phyloP scores from a whole-genome alignment of 1,284 basidiomycete genomes.

The Exsudoporus floridanus region DNA sequence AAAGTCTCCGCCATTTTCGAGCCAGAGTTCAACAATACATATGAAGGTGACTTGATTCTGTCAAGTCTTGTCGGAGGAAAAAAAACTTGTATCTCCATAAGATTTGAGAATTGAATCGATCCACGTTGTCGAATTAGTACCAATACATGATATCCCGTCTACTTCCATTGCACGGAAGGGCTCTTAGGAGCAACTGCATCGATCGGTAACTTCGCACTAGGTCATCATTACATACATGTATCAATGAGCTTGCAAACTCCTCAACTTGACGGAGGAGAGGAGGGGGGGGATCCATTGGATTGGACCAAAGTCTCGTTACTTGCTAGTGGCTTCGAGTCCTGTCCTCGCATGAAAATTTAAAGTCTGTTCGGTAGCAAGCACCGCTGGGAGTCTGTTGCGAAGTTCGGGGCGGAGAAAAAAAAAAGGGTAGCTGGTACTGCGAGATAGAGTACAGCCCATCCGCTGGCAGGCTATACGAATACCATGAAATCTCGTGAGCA shows the following conservation, averaged over 20 bases:
- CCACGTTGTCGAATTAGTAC: slow-evolving; percentile 4
- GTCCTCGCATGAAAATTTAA: not conserved
- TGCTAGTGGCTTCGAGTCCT: not conserved
- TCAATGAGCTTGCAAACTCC: not conserved
- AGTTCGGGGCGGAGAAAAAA: not conserved
- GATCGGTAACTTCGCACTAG: slow-evolving; percentile 12
- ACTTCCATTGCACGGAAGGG: slow-evolving; percentile 22
- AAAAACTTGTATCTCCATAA: not conserved
- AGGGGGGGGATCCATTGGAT: not conserved
- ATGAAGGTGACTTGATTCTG: not conserved
- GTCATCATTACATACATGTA: not conserved
- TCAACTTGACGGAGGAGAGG: not conserved
- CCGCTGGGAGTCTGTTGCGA: not conserved
- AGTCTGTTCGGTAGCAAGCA: not conserved
- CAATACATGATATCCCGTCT: not conserved
- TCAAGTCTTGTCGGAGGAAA: not conserved
- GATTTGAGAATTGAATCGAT: slow-evolving; percentile 1
- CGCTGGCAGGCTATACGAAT: slow-evolving; percentile 8
- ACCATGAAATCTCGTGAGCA: slow-evolving; percentile 15
- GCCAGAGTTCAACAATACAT: not conserved
- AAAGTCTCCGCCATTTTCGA: not conserved
- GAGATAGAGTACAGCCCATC: slow-evolving; percentile 2
- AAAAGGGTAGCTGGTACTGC: not conserved
- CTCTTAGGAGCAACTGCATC: slow-evolving; percentile 5
- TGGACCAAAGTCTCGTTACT: not conserved